Evolutionary conservation across 2,329 filamentous ascomycete species (phyloP).

Genomic region (Chaetomium sp.): DNA sequence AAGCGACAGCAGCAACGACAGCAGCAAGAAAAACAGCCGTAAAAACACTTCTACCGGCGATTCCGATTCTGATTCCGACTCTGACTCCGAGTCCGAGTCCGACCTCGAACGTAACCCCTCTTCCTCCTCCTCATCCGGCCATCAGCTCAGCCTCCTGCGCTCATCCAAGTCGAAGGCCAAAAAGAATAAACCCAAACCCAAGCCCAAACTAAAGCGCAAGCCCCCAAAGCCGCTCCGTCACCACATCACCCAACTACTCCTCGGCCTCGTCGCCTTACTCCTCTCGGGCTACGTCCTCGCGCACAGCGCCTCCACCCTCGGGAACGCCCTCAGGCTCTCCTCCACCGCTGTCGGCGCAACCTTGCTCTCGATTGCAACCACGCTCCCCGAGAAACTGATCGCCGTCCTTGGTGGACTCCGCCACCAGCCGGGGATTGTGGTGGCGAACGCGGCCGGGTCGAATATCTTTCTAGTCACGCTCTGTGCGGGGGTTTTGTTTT

Average conservation of each 20-base stretch:
- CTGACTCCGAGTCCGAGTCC: background rate
- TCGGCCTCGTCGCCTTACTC: slow-evolving; percentile 38
- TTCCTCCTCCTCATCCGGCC: background rate
- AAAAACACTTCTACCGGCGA: background rate
- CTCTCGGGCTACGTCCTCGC: slow-evolving; percentile 44
- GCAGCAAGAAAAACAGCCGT: background rate
- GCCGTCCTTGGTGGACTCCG: slow-evolving; percentile 39
- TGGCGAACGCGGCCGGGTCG: slow-evolving; percentile 45
- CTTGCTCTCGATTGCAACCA: slow-evolving; percentile 44
- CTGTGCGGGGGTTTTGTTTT: slow-evolving; percentile 36
- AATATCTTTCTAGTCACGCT: slow-evolving; percentile 48
- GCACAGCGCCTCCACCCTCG: slow-evolving; percentile 36
- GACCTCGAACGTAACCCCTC: background rate
- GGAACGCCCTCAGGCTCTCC: slow-evolving; percentile 36
- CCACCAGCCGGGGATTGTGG: slow-evolving; percentile 42
- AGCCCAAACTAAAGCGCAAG: background rate
- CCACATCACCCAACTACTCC: slow-evolving; percentile 31
- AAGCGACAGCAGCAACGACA: background rate
- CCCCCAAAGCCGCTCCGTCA: slow-evolving; percentile 12
- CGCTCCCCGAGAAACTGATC: slow-evolving; percentile 46
- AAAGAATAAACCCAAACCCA: background rate
- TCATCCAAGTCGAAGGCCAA: background rate
- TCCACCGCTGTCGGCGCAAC: slow-evolving; percentile 41
- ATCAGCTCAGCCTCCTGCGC: background rate
- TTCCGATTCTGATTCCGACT: no score